Evolutionary conservation across 192 early-diverging fungal genomes (phyloP).

Genomic region (Coemansia sp.): DNA sequence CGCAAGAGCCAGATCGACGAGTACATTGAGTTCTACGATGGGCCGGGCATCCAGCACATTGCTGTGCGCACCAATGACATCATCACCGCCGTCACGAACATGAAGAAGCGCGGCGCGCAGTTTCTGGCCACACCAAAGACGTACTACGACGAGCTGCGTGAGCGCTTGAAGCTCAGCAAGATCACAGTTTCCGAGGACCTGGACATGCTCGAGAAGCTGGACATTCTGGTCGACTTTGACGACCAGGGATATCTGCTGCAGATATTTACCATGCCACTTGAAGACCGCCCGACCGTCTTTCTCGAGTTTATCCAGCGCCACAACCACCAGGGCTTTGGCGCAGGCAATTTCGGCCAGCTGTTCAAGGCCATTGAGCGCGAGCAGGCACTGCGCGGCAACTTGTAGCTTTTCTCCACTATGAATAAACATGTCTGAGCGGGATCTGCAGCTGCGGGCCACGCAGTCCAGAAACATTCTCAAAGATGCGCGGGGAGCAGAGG

Average conservation of each 20-base stretch:
- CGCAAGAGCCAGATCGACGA: constrained; percentile 94
- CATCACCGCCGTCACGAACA: constrained; percentile 75
- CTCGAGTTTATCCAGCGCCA: constrained; percentile 96
- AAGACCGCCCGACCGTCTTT: constrained; percentile 96
- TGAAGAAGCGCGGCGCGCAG: constrained; percentile 83
- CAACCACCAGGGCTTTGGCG: constrained; percentile 91
- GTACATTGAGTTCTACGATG: constrained; percentile 59
- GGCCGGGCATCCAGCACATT: constrained; percentile 90
- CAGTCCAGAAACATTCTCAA: too few relatives aligned
- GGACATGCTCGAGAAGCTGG: constrained; percentile 74
- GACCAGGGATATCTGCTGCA: constrained; percentile 95
- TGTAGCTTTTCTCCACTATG: constrained; percentile 39
- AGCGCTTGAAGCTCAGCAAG: constrained; percentile 67
- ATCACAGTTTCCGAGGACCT: constrained; percentile 80
- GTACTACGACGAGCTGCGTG: constrained; percentile 86
- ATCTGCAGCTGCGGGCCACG: too few relatives aligned
- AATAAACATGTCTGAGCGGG: neutral
- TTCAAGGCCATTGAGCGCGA: constrained; percentile 96
- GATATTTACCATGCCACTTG: constrained; percentile 87
- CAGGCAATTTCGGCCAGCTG: constrained; percentile 96
- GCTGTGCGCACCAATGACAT: constrained; percentile 89
- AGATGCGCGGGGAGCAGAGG: neutral
- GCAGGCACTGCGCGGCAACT: constrained; percentile 87
- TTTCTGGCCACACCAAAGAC: constrained; percentile 81
- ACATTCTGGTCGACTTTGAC: constrained; percentile 96